These are phyloP conservation scores for Metschnikowia vanudenii DNA, from an alignment of 805 yeast genomes.

Conservation along the genomic window DNA sequence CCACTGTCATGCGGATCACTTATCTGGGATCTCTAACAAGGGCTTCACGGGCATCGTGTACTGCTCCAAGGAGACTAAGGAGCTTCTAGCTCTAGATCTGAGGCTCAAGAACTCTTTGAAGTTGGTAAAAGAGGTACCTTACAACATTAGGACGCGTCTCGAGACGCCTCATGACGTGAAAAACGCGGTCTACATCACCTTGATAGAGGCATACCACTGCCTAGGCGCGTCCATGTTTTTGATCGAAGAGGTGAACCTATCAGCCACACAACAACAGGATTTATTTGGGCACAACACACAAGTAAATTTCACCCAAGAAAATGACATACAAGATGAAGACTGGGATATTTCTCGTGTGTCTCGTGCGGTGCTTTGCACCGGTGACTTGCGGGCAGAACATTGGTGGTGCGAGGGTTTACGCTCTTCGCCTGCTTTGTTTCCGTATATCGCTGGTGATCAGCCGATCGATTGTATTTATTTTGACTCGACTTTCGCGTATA, in stretches of 20 bases:
- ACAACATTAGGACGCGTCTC: constrained; percentile 21
- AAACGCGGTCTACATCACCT: constrained; percentile 32
- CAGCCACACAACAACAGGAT: neutral
- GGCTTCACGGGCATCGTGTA: constrained; percentile 43
- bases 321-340: neutral
- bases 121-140: constrained; percentile 21
- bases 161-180: constrained; percentile 18
- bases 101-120: constrained; percentile 20
- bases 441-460: constrained; percentile 36
- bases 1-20: constrained; percentile 57
- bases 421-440: constrained; percentile 40
- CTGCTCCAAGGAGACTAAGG: constrained; percentile 45
- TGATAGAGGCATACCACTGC: constrained; percentile 55
- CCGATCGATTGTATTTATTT: constrained; percentile 47
- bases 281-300: too few species aligned
- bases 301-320: too few species aligned
- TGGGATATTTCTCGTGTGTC: neutral
- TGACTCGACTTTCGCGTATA: constrained; percentile 52
- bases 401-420: constrained; percentile 47
- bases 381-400: constrained; percentile 55
- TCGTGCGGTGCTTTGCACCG: constrained; percentile 48
- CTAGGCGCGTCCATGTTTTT: constrained; percentile 59
- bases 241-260: constrained; percentile 29
- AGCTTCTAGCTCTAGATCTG: constrained; percentile 21
- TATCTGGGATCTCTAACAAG: constrained; percentile 44